phyloP scores from a whole-genome alignment of 116 monocot species.

The Trichopus zeylanicus region DNA sequence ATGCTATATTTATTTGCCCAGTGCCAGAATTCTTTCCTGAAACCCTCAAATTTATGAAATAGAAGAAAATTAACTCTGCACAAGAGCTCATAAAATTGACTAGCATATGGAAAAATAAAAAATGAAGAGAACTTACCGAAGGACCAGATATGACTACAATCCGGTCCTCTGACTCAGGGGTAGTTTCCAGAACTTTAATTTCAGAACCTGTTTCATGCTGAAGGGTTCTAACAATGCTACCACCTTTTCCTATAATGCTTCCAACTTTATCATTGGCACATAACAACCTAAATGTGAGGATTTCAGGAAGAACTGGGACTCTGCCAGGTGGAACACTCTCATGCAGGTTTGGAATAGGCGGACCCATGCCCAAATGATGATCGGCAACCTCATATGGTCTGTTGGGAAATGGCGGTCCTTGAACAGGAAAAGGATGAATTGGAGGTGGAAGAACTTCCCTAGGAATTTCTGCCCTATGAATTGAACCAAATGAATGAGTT shows the following conservation, averaged over 20 bases:
- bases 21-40: no score
- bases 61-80: no score
- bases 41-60: no score
- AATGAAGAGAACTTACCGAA: conserved; percentile 38
- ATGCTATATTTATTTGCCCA: no score
- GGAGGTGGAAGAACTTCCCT: conserved; percentile 29
- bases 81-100: no score
- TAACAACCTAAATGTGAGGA: conserved; percentile 54
- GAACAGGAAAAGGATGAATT: conserved; percentile 27
- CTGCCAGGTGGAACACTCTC: conserved; percentile 27
- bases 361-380: conserved; percentile 18
- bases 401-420: conserved; percentile 39
- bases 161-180: conserved; percentile 61
- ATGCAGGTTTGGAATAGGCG: conserved; percentile 42
- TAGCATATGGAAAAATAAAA: background rate
- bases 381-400: conserved; percentile 50
- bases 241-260: conserved; percentile 84
- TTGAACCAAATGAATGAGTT: conserved; percentile 26
- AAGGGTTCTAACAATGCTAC: conserved; percentile 60
- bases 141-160: conserved; percentile 70
- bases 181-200: conserved; percentile 63
- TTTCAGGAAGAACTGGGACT: conserved; percentile 38
- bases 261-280: conserved; percentile 86
- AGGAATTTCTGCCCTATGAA: conserved; percentile 23
- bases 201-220: conserved; percentile 85